These are phyloP conservation scores for Xylariaceae sp. DNA, from an alignment of 2,329 filamentous ascomycete species.

Conservation along the genomic window DNA sequence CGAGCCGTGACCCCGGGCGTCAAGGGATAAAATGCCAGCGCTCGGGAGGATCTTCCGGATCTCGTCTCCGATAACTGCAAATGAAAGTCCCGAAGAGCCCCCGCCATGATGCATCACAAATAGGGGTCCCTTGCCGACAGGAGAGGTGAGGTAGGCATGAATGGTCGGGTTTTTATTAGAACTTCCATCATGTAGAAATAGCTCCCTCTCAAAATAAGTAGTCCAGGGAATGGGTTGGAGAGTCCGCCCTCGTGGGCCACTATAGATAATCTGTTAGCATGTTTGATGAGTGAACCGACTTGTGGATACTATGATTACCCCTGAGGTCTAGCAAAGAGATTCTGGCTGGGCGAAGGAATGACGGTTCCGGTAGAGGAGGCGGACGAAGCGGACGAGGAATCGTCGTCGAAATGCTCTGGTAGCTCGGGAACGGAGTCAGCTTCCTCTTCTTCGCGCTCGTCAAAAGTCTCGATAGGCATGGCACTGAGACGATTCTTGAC, in stretches of 20 bases:
- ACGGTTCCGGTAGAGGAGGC: constrained; percentile 93
- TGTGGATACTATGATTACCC: constrained; percentile 55
- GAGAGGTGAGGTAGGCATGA: constrained; percentile 89
- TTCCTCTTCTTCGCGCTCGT: constrained; percentile 61
- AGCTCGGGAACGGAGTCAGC: constrained; percentile 49
- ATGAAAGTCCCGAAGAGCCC: constrained; percentile 90
- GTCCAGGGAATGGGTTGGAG: constrained; percentile 80
- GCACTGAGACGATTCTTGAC: constrained; percentile 74
- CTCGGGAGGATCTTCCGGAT: constrained; percentile 77
- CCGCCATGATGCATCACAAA: constrained; percentile 96
- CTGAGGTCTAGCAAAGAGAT: constrained; percentile 73
- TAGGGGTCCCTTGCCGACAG: constrained; percentile 74
- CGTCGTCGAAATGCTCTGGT: constrained; percentile 60
- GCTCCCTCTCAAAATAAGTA: constrained; percentile 86
- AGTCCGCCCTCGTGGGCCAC: constrained; percentile 57
- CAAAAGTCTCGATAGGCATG: constrained; percentile 56
- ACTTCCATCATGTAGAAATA: constrained; percentile 67
- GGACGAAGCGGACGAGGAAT: constrained; percentile 80
- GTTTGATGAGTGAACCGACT: constrained; percentile 8
- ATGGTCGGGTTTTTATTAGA: constrained; percentile 61
- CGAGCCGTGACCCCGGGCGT: constrained; percentile 85
- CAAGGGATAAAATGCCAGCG: constrained; percentile 82
- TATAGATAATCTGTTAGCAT: constrained; percentile 39
- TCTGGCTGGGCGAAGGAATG: constrained; percentile 75
- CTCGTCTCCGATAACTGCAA: constrained; percentile 79